These are phyloP conservation scores for Suillus luteus DNA, from an alignment of 768 basidiomycete genomes.

Conservation along the genomic window DNA sequence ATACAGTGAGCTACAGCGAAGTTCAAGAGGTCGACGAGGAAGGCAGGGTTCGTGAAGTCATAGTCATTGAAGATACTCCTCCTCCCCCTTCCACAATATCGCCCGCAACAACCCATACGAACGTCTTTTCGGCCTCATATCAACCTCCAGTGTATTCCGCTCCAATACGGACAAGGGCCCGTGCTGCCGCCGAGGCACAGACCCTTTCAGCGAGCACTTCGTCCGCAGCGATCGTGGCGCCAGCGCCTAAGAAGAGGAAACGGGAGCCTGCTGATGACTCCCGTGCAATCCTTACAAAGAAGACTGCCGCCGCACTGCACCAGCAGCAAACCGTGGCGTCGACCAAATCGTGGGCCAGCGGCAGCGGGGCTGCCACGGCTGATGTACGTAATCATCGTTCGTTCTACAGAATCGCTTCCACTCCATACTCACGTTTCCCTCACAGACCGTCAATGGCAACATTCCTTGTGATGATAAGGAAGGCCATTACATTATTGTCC, in stretches of 20 bases:
- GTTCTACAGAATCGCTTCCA: slow-evolving; percentile 15
- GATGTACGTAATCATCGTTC: slow-evolving; percentile 53
- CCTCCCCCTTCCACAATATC: slow-evolving; percentile 77
- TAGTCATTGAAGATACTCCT: slow-evolving; percentile 91
- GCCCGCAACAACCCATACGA: slow-evolving; percentile 69
- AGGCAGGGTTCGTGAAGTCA: slow-evolving; percentile 80
- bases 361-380: slow-evolving; percentile 62
- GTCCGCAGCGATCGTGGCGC: slow-evolving; percentile 63
- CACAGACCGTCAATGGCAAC: slow-evolving; percentile 63
- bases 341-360: slow-evolving; percentile 68
- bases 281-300: slow-evolving; percentile 68
- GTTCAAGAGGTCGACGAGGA: slow-evolving; percentile 83
- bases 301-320: slow-evolving; percentile 51
- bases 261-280: slow-evolving; percentile 74
- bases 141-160: slow-evolving; percentile 76
- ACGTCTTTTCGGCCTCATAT: slow-evolving; percentile 75
- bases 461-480: slow-evolving; percentile 95
- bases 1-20: slow-evolving; percentile 84
- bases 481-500: slow-evolving; percentile 95
- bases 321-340: slow-evolving; percentile 50
- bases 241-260: slow-evolving; percentile 83
- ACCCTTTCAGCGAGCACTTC: slow-evolving; percentile 66
- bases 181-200: slow-evolving; percentile 85
- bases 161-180: slow-evolving; percentile 80
- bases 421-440: slow-evolving; percentile 30